Evolutionary conservation across 345 rosid species (phyloP).

Genomic region (Carallia brachiata): DNA sequence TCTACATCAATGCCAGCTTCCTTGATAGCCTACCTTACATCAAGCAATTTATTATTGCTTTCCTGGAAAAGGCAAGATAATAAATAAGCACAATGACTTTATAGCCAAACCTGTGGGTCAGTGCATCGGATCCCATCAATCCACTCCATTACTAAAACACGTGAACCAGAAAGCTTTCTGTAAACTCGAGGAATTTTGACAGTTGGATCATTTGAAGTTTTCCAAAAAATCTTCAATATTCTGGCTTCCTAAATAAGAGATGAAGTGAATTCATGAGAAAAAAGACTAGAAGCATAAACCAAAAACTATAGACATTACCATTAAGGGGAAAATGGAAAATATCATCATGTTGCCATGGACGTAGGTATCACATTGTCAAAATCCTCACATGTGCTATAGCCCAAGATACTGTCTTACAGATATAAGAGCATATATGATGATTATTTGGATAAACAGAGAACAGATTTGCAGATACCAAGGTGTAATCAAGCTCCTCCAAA

Average conservation of each 20-base stretch:
- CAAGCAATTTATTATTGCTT: conserved; percentile 18
- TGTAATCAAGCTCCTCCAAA: conserved; percentile 97
- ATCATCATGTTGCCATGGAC: neutral
- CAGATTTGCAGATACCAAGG: conserved; percentile 60
- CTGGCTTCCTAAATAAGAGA: conserved; percentile 68
- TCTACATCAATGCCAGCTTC: conserved; percentile 81
- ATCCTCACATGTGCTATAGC: neutral
- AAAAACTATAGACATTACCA: neutral
- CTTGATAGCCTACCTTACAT: conserved; percentile 68
- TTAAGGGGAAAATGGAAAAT: neutral
- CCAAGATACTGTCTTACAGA: neutral
- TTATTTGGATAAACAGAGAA: conserved; percentile 5
- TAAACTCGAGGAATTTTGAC: conserved; percentile 94
- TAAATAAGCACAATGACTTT: conserved; percentile 11
- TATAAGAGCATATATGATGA: neutral
- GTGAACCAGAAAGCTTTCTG: conserved; percentile 78
- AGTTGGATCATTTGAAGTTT: conserved; percentile 91
- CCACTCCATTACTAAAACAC: conserved; percentile 99
- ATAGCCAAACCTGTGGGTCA: conserved; percentile 71
- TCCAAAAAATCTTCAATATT: conserved; percentile 92
- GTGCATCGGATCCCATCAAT: conserved; percentile 98
- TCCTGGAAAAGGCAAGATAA: conserved; percentile 8
- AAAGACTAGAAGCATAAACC: conserved; percentile 4
- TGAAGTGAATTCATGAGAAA: conserved; percentile 6
- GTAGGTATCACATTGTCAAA: neutral